Evolutionary conservation across 768 basidiomycete genomes (phyloP).

Genomic region (Boletus bicolor): DNA sequence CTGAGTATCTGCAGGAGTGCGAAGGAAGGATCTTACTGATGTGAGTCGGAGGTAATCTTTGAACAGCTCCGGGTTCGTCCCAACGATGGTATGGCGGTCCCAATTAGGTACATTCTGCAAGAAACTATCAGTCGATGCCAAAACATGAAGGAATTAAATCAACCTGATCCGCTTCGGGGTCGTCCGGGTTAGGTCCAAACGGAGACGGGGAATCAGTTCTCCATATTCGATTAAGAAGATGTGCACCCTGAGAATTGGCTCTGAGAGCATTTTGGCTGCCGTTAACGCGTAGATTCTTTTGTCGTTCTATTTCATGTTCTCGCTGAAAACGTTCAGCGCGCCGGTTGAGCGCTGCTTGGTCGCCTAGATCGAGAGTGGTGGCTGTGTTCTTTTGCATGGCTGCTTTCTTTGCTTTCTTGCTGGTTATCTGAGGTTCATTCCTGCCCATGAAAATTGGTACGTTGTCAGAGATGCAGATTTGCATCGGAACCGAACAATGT

Average conservation of each 20-base stretch:
- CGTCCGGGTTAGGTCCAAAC: constrained; percentile 48
- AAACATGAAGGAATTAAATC: constrained; percentile 24
- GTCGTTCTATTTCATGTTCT: constrained; percentile 83
- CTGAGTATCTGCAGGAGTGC: constrained; percentile 3
- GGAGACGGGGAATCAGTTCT: constrained; percentile 49
- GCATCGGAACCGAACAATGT: not conserved
- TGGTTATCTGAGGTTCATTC: constrained; percentile 41
- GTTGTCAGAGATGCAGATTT: constrained; percentile 9
- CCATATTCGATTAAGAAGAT: constrained; percentile 48
- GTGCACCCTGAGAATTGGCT: constrained; percentile 48
- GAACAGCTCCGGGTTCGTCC: constrained; percentile 84
- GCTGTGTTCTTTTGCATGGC: constrained; percentile 40
- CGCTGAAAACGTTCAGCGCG: constrained; percentile 88
- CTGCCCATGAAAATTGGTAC: constrained; percentile 21
- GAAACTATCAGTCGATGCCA: constrained; percentile 7
- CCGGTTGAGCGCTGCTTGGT: constrained; percentile 66
- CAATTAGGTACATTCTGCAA: constrained; percentile 90
- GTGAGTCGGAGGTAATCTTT: constrained; percentile 96
- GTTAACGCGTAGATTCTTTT: constrained; percentile 42
- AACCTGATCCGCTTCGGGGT: constrained; percentile 73
- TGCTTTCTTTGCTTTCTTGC: constrained; percentile 61
- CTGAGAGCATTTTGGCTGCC: constrained; percentile 36
- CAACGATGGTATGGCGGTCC: constrained; percentile 95
- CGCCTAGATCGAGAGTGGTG: constrained; percentile 50
- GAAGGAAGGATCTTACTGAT: constrained; percentile 49